These are phyloP conservation scores for Fusarium globosum DNA, from an alignment of 2,329 filamentous ascomycete genomes.

Conservation along the genomic window DNA sequence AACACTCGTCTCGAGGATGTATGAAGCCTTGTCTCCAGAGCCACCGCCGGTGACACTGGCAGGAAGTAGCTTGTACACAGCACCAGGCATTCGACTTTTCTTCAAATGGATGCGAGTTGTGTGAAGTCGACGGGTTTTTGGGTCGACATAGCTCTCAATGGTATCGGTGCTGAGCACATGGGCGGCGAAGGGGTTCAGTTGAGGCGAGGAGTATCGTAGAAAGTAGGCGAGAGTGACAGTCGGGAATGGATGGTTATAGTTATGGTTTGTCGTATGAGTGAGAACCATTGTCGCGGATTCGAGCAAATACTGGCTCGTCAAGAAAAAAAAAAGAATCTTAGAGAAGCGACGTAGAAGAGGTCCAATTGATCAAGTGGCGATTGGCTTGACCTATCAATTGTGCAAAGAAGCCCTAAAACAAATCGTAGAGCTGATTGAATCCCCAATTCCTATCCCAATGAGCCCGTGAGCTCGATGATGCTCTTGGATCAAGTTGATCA, in stretches of 20 bases:
- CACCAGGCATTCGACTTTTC: slow-evolving; percentile 79
- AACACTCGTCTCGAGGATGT: slow-evolving; percentile 82
- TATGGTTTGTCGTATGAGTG: slow-evolving; percentile 74
- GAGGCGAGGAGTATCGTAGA: slow-evolving; percentile 80
- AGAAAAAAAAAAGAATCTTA: slow-evolving; percentile 8
- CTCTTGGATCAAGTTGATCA: slow-evolving; percentile 30
- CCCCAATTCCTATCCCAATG: slow-evolving; percentile 19
- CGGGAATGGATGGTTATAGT: slow-evolving; percentile 83
- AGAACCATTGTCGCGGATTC: slow-evolving; percentile 65
- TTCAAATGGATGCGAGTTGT: slow-evolving; percentile 86
- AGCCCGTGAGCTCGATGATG: slow-evolving; percentile 30
- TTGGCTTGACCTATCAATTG: neutral
- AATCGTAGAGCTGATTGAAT: neutral
- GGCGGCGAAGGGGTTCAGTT: slow-evolving; percentile 80
- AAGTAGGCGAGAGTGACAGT: slow-evolving; percentile 91
- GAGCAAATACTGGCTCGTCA: slow-evolving; percentile 30
- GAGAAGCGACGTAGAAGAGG: slow-evolving; percentile 8
- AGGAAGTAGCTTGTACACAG: slow-evolving; percentile 80
- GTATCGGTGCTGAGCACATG: slow-evolving; percentile 88
- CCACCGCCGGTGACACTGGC: slow-evolving; percentile 73
- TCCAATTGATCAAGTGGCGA: slow-evolving; percentile 30
- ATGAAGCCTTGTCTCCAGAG: slow-evolving; percentile 76
- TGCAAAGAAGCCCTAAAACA: slow-evolving; percentile 4
- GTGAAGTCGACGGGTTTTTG: slow-evolving; percentile 77
- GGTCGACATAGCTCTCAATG: slow-evolving; percentile 78